Evolutionary conservation across 2,329 filamentous ascomycete species (phyloP), one percentile per base, ranked within the genome.

Genomic region (Incumbomyces lentus): DNA sequence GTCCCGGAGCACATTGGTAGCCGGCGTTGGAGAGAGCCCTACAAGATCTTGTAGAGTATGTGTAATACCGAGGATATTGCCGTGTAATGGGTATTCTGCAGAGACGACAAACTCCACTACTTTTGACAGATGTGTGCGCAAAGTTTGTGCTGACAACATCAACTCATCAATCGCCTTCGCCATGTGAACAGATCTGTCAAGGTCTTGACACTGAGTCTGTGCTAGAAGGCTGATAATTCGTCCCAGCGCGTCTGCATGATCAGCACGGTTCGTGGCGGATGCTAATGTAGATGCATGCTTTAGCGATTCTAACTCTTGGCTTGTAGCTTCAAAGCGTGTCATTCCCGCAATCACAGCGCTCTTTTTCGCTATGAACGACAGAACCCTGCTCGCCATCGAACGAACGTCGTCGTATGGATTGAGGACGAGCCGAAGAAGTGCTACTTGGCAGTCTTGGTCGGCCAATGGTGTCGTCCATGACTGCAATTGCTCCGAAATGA

Each of bases 371-470:
- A 42, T 34, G n/a, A 14, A 40, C 8, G 33, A 39, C 30, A 80
- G 58, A 5, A 75, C 62, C 12, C 62, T 60, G 12, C 73, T 63
- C 6, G 77, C 66, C 1, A 64, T 66, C 39, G 68, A 78, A 54
- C 90, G 76, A 3, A 96, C 84, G 62, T 98, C 92, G 48, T 96
- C 92, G 58, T 94, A 98, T 0, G 90, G 86, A 57, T 98, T 86
- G 59, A 94, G 72, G 6, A 94, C 66, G 17, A 95, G 75, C 61
- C 95, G 87, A 12, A 89, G 68, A 6, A 96, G 68, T 3, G 81
- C 70, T 40, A 83, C 46, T 17, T 49, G 22, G 14, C 67, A 82
- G 43, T 2, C 54, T 52, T 1, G 40, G 10, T 42, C 61, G 64
- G 29, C 47, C 19, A 39, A 39, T n/a, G 30, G 13, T 8, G 44